Evolutionary conservation across 306 rosid species (phyloP).

Genomic region (Hippophae rhamnoides): DNA sequence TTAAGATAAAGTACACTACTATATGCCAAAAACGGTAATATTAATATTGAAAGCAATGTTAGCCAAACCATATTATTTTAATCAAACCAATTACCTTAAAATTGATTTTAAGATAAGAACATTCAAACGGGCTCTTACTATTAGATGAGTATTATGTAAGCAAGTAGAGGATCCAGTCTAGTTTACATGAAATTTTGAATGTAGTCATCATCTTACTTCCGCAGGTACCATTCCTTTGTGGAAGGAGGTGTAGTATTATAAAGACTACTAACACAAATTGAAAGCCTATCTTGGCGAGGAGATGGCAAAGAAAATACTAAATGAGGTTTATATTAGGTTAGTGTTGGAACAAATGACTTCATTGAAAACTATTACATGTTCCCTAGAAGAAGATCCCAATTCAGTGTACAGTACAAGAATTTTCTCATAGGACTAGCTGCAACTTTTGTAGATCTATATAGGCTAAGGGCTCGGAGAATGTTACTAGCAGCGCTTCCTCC

Average conservation of each 20-base stretch:
- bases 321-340: conserved; percentile 42
- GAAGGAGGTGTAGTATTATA: conserved; percentile 56
- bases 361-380: conserved; percentile 44
- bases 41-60: no score
- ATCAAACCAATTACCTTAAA: no score
- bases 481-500: conserved; percentile 54
- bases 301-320: conserved; percentile 31
- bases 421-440: conserved; percentile 40
- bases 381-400: conserved; percentile 31
- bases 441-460: conserved; percentile 35
- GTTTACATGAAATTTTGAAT: no score
- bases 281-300: conserved; percentile 5
- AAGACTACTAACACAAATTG: conserved; percentile 39
- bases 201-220: neutral
- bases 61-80: no score
- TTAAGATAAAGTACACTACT: no score
- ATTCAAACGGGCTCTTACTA: no score
- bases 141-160: no score
- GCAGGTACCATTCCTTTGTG: conserved; percentile 58
- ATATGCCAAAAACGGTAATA: no score
- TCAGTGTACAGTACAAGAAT: conserved; percentile 35
- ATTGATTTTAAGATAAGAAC: no score
- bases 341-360: conserved; percentile 59
- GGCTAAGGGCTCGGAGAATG: conserved; percentile 45
- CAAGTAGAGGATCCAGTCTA: no score